Base-by-base conservation (phyloP, 1,139 yeast species). In the Hanseniaspora uvarum region DNA sequence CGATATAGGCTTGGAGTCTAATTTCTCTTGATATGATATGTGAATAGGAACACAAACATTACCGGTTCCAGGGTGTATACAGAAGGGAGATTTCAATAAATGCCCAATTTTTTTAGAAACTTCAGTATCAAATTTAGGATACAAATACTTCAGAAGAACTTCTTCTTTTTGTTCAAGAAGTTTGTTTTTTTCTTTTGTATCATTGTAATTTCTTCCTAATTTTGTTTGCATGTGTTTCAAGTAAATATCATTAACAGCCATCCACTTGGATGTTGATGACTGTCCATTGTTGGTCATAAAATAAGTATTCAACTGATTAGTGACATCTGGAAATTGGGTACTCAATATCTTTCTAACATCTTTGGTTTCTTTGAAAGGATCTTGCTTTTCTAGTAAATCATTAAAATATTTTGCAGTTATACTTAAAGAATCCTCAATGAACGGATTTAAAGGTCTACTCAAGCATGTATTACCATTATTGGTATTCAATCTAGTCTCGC, bases 61-160 rank as follows among this genome's bases (percentile, higher is more conserved):
- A n/a, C 96, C 97, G 0, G 99, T 94, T 6, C 88, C 82, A 1
- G 99, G 99, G 66, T 92, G 99, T 49, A 92, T 82, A 72, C 97
- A 92, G 67, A 94, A 92, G n/a, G 99, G 99, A 1, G 97, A 85
- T 65, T 92, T 92, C 62, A 92, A 77, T 70, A 92, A 81, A 72
- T 92, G 99, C 68, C 82, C 86, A 61, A 89, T 74, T 66, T 86
- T 95, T 60, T 83, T 78, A 10, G 98, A 85, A 43, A 92, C 99
- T 67, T 89, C 95, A 54, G 85, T 80, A 77, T 92, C 99, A 59
- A 92, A 73, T 61, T 96, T 77, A 30, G 99, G 98, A 66, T 89
- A 92, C 72, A 88, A 70, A 59, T 85, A 83, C 58, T 80, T 83
- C 40, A 92, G 69, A 40, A 94, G 81, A 56, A 89, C 74, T 60